Base-by-base conservation (phyloP, 2,329 filamentous ascomycete species). In the Cladobotryum protrusum region DNA sequence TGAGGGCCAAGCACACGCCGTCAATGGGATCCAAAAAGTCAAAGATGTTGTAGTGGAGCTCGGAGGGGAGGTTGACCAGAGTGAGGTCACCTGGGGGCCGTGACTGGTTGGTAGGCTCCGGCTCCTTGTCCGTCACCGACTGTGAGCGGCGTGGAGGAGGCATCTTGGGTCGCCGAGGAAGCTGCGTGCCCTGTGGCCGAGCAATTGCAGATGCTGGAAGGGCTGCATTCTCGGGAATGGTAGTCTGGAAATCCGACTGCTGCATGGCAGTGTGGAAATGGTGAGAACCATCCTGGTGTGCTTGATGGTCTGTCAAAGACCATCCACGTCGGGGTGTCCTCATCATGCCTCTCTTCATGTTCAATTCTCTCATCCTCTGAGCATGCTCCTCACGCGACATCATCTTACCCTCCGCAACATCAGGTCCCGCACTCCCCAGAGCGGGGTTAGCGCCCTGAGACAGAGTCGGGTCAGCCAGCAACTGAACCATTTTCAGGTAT, bases 21-120 rank as follows among this genome's bases (percentile, higher is more conserved):
- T 85, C 81, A 54, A 85, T 82, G 44, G 78, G 78, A 65, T 85
- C 81, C 51, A 85, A 75, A 55, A 78, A 76, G 62, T 82, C 79
- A 58, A 83, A 81, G 54, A 85, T 72, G 53, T 73, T 68, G 54
- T 76, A 81, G 63, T 83, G 80, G 11, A 85, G 68, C 64, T 85
- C 81, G 0, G 74, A 64, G 13, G 81, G 81, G 2, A 85, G 71
- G 47, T 79, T 73, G 35, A 71, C 59, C 7, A 84, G 66, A 14
- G 70, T 70, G 43, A 78, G 66, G 48, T 66, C 66, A 44, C 67
- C 59, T 5, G 76, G 73, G 1, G 74, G 74, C 45, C 64, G 68
- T 45, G 78, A 75, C 45, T 72, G 74, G 49, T 73, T 70, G 8
- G 74, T 59, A 8, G 65, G 61, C 60, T 81, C 78, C 49, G 79